phyloP scores from a whole-genome alignment of 2,329 filamentous ascomycete species.

The Paraconiothyrium brasiliense region DNA sequence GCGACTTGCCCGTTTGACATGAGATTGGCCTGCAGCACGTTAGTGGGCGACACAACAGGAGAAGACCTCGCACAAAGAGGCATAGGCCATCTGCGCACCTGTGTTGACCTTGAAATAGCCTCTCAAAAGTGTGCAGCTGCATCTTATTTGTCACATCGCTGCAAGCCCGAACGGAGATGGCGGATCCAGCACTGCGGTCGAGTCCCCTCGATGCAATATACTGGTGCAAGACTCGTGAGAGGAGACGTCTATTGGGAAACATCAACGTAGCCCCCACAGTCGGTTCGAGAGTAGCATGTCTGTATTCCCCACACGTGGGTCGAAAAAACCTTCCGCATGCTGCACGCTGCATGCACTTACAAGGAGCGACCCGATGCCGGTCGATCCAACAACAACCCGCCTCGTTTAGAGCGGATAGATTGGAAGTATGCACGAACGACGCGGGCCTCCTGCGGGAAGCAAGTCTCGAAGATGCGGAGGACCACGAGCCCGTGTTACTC shows the following conservation, averaged over 20 bases:
- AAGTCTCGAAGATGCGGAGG: slow-evolving; percentile 2
- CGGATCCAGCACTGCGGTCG: slow-evolving; percentile 24
- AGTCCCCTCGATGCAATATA: slow-evolving; percentile 17
- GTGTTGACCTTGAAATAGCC: slow-evolving; percentile 33
- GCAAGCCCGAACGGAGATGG: slow-evolving; percentile 25
- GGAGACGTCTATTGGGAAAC: neutral
- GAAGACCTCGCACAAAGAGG: slow-evolving; percentile 32
- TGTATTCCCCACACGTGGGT: slow-evolving; percentile 6
- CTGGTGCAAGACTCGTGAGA: slow-evolving; percentile 8
- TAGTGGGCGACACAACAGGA: slow-evolving; percentile 45
- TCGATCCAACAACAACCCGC: slow-evolving; percentile 13
- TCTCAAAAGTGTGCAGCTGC: slow-evolving; percentile 28
- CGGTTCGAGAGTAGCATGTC: slow-evolving; percentile 24
- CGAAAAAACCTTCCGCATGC: slow-evolving; percentile 17
- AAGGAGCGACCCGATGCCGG: slow-evolving; percentile 32
- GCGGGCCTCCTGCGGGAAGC: slow-evolving; percentile 22
- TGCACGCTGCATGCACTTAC: slow-evolving; percentile 37
- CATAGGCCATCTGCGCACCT: slow-evolving; percentile 26
- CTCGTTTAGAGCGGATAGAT: slow-evolving; percentile 22
- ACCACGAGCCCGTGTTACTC: slow-evolving; percentile 13
- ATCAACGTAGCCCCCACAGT: slow-evolving; percentile 25
- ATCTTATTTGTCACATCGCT: slow-evolving; percentile 36
- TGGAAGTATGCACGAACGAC: slow-evolving; percentile 30
- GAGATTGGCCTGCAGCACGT: slow-evolving; percentile 41
- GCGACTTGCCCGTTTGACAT: slow-evolving; percentile 41